Percentiles rank a stretch among this genome's conserved stretches.
phyloP scores from a whole-genome alignment of 2,329 filamentous ascomycete genomes.

The Macrophomina phaseolina region DNA sequence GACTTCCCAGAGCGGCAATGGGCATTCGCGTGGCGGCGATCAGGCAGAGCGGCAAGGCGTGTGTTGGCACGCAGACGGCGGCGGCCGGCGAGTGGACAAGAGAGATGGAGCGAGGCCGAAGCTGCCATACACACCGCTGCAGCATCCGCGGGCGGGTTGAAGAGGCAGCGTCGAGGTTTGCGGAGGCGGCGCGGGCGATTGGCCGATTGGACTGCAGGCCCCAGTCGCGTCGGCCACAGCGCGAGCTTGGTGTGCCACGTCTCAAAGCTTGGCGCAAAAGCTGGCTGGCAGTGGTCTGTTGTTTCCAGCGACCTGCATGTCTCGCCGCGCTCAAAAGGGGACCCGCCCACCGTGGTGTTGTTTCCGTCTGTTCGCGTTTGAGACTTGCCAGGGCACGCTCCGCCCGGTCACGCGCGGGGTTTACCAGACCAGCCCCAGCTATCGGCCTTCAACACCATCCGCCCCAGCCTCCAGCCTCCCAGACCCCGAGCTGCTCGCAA shows the following conservation, averaged over 20 bases:
- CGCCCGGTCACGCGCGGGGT: constrained; percentile 18
- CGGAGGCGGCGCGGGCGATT: constrained; percentile 3
- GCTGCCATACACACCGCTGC: constrained; percentile 15
- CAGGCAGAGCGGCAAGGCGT: not conserved
- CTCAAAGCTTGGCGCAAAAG: constrained; percentile 23
- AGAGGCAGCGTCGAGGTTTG: constrained; percentile 12
- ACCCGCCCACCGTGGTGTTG: not conserved
- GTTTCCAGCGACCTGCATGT: constrained; percentile 2
- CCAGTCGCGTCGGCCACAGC: constrained; percentile 9
- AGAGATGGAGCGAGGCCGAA: not conserved
- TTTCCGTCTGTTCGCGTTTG: not conserved
- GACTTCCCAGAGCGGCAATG: constrained; percentile 20
- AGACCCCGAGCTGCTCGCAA: not conserved
- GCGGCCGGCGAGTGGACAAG: not conserved
- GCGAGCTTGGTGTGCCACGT: constrained; percentile 22
- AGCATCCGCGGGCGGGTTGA: not conserved
- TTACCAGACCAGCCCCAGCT: not conserved
- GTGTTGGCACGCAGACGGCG: constrained; percentile 11
- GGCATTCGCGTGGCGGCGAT: too few relatives aligned
- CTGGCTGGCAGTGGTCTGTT: constrained; percentile 19
- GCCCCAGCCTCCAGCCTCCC: constrained; percentile 13
- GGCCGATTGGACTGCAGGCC: constrained; percentile 9
- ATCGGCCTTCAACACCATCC: constrained; percentile 5
- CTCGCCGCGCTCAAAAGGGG: constrained; percentile 14
- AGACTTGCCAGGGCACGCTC: not conserved